phyloP scores from a whole-genome alignment of 805 yeast genomes.

The Alloascoidea hylecoeti region DNA sequence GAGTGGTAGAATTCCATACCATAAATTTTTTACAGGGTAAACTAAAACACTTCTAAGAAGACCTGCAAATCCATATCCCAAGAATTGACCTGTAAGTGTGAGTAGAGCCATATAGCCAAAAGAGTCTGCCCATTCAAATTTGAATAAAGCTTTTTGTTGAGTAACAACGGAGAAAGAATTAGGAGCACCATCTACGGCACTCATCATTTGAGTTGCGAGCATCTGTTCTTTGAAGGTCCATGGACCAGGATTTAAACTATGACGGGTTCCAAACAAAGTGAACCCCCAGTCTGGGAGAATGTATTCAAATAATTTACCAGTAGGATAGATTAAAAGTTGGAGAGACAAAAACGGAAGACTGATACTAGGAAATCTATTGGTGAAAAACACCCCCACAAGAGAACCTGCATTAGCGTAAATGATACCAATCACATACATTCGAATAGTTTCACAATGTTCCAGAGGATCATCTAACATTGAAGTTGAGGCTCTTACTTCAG shows the following conservation, averaged over 20 bases:
- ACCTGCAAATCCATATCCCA: conserved; percentile 60
- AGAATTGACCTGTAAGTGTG: conserved; percentile 38
- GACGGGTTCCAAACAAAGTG: conserved; percentile 22
- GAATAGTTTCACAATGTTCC: conserved; percentile 31
- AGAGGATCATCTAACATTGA: conserved; percentile 35
- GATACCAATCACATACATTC: conserved; percentile 36
- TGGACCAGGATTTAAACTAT: conserved; percentile 44
- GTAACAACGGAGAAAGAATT: conserved; percentile 6
- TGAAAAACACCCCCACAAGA: conserved; percentile 43
- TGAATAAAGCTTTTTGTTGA: conserved; percentile 13
- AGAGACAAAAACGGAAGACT: conserved; percentile 35
- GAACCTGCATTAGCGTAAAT: conserved; percentile 41
- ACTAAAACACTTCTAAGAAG: conserved; percentile 42
- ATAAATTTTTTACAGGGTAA: conserved; percentile 34
- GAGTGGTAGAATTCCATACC: conserved; percentile 38
- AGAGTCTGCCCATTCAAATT: conserved; percentile 17
- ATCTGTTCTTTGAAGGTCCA: conserved; percentile 55
- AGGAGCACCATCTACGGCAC: conserved; percentile 14
- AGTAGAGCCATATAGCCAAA: conserved; percentile 41
- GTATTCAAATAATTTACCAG: conserved; percentile 32
- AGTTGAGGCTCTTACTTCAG: conserved; percentile 44
- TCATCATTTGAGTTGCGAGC: conserved; percentile 35
- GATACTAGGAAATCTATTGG: conserved; percentile 40
- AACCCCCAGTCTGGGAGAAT: conserved; percentile 32
- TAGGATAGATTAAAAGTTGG: conserved; percentile 45